Base-by-base conservation (phyloP, 768 basidiomycete genomes). In the Naganishia friedmannii region DNA sequence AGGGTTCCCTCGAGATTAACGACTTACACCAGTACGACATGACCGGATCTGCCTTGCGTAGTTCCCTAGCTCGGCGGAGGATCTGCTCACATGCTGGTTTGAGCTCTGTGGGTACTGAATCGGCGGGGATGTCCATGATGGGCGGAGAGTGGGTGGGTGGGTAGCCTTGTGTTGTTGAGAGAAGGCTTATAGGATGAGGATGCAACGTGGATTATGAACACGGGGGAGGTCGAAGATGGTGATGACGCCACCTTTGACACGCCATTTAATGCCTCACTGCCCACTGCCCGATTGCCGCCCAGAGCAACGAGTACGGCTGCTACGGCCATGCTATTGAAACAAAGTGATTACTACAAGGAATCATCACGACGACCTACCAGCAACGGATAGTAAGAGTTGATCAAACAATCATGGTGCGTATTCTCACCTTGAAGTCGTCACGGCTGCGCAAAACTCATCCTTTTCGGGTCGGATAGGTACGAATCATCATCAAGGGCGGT, bases 1-100 rank as follows among this genome's bases (percentile, higher is more conserved):
- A n/a, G n/a, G n/a, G n/a, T n/a, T n/a, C n/a, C n/a, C n/a, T n/a
- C n/a, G 10, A 17, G 5, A 37, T 5, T 1, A 17, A 19, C n/a
- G 4, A 63, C 91, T 74, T 81, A 95, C 95, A 94, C 94, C 95
- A 99, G 79, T 98, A 98, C 5, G 91, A 86, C 77, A 98, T 87
- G 65, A 94, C 84, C 6, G 92, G 91, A 68, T 99, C 93, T 72
- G 89, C 87, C 17, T 83, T 83, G 65, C 85, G 87, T 75, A 97
- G 85, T 79, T 99, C 96, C 69, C 92, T 87, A 0, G 96, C 91
- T 60, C 96, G 87, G 76, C 94, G 92, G 23, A 98, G 84, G 81
- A 87, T 95, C 1, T 93, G 90, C 5, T 87, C 77, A 67, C 93
- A 85, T 29, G 87, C 76, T 21, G 71, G 58, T 72, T 84, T 84